Conservation (phyloP, 345 rosid genomes). For the Raphanus sativus region DNA sequence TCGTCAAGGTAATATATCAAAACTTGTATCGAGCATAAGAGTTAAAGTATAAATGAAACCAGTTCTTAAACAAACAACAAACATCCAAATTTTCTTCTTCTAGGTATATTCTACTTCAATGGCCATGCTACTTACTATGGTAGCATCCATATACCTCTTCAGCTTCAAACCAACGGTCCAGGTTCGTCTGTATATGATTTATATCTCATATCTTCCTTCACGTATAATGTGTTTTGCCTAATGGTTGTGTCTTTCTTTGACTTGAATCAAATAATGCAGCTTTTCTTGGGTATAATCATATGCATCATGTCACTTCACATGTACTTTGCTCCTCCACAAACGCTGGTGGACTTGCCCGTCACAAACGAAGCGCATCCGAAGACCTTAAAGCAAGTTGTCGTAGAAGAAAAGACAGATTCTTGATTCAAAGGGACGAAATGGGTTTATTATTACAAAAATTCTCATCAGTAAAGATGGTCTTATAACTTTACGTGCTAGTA, state of each 20-base stretch:
- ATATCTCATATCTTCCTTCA: slow-evolving; percentile 1
- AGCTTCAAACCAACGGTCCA: slow-evolving; percentile 71
- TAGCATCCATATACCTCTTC: slow-evolving; percentile 69
- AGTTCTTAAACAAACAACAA: not conserved
- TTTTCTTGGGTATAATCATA: slow-evolving; percentile 83
- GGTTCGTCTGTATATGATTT: slow-evolving; percentile 37
- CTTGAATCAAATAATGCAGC: slow-evolving; percentile 48
- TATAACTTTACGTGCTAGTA: not conserved
- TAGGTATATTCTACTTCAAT: slow-evolving; percentile 87
- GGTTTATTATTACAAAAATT: not conserved
- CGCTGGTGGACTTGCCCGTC: slow-evolving; percentile 64
- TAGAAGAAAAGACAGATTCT: slow-evolving; percentile 60
- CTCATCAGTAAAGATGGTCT: not conserved
- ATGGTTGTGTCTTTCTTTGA: too few species aligned
- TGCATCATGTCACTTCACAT: slow-evolving; percentile 97
- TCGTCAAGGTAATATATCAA: slow-evolving; percentile 65
- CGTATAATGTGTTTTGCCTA: not conserved
- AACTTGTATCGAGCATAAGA: slow-evolving; percentile 17
- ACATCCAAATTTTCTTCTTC: slow-evolving; percentile 23
- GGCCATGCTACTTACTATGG: slow-evolving; percentile 87
- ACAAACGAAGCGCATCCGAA: slow-evolving; percentile 51
- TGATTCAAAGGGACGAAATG: slow-evolving; percentile 30
- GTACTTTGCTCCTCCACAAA: slow-evolving; percentile 81
- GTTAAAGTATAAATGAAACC: not conserved
- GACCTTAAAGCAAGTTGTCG: slow-evolving; percentile 54